Conservation (phyloP, 441 rosid genomes). For the Eruca vesicaria region DNA sequence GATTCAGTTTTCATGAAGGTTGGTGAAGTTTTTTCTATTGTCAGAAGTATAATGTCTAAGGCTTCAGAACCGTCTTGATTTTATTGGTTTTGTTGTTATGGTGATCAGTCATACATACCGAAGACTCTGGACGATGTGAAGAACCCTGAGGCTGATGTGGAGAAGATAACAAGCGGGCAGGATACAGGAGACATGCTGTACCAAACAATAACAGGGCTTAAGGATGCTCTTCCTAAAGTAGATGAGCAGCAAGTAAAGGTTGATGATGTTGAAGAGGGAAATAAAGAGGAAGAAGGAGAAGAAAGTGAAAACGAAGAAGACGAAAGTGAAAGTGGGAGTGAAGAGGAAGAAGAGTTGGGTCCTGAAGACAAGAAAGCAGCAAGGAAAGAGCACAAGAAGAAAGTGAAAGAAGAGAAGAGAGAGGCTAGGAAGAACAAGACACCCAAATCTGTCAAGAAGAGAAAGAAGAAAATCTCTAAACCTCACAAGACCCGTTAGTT, state of each 20-base stretch:
- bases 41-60: background rate
- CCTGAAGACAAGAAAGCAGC: conserved; percentile 72
- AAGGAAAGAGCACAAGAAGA: conserved; percentile 92
- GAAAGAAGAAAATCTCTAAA: conserved; percentile 87
- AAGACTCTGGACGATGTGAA: conserved; percentile 80
- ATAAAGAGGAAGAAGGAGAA: background rate
- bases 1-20: conserved; percentile 94
- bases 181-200: conserved; percentile 74
- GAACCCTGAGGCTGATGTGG: conserved; percentile 71
- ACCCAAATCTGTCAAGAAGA: conserved; percentile 88
- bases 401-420: conserved; percentile 88
- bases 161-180: conserved; percentile 63
- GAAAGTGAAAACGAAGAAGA: background rate
- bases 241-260: conserved; percentile 24
- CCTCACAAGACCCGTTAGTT: conserved; percentile 66
- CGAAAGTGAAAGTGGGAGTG: background rate
- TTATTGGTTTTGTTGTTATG: conserved; percentile 1
- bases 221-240: conserved; percentile 54
- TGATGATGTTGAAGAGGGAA: conserved; percentile 6
- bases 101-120: conserved; percentile 66
- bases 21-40: conserved; percentile 16
- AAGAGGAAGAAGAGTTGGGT: conserved; percentile 21
- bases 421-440: conserved; percentile 76
- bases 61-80: background rate
- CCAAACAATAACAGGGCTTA: conserved; percentile 77